phyloP scores from a whole-genome alignment of 306 rosid genomes.

The Inga leiocalycina region DNA sequence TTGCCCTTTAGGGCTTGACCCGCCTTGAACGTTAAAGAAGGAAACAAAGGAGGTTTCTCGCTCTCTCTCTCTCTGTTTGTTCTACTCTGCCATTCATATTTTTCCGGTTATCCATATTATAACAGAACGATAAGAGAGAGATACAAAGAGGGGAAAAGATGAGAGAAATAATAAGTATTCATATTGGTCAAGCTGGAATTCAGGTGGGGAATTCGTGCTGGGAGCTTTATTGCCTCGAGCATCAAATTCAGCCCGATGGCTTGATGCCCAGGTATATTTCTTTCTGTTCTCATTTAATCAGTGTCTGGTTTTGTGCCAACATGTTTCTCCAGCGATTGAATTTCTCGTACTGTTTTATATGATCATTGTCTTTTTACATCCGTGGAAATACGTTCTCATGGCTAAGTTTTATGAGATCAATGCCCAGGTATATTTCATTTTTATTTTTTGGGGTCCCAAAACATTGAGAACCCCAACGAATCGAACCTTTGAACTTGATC shows the following conservation, averaged over 20 bases:
- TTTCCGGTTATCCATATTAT: background rate
- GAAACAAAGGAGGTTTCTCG: background rate
- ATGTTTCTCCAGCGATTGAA: background rate
- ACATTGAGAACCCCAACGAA: constrained; percentile 7
- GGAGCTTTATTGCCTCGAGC: constrained; percentile 83
- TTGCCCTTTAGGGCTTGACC: background rate
- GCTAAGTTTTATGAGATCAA: background rate
- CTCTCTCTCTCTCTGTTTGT: constrained; percentile 8
- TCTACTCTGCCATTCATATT: constrained; percentile 17
- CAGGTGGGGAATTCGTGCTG: constrained; percentile 86
- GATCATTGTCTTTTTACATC: background rate
- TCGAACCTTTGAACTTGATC: constrained; percentile 10
- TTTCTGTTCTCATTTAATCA: background rate
- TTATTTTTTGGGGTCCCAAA: background rate
- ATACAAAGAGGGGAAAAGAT: constrained; percentile 27
- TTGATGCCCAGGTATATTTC: constrained; percentile 62
- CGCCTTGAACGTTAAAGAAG: constrained; percentile 17
- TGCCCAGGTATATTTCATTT: background rate
- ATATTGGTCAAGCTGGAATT: constrained; percentile 82
- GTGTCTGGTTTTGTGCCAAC: background rate
- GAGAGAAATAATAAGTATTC: constrained; percentile 76
- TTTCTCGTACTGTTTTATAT: constrained; percentile 3
- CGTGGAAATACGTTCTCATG: background rate
- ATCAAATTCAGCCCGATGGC: constrained; percentile 76
- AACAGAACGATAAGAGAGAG: constrained; percentile 1